Evolutionary conservation across 257 asterid genomes (phyloP).

Genomic region (Nicotiana otophora): DNA sequence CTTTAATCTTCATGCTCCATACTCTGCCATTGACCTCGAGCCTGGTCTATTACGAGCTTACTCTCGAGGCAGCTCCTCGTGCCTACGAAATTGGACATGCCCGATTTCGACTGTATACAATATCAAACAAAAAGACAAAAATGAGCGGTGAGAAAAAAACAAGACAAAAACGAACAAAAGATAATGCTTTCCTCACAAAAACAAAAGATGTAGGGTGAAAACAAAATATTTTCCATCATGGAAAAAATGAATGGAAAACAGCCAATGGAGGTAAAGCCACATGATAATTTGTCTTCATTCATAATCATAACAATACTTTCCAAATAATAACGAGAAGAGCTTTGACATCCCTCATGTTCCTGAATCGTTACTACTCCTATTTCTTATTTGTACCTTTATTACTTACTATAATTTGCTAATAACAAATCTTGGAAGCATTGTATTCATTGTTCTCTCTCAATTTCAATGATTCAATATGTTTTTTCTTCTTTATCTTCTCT

Average conservation of each 20-base stretch:
- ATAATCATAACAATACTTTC: neutral
- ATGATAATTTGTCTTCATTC: neutral
- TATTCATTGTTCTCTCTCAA: constrained; percentile 3
- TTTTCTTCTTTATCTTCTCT: neutral
- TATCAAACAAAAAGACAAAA: neutral
- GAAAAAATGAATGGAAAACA: neutral
- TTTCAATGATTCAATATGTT: neutral
- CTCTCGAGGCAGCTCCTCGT: no score
- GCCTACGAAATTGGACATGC: no score
- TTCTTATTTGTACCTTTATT: neutral
- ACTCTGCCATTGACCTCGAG: no score
- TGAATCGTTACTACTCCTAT: neutral
- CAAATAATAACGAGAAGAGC: neutral
- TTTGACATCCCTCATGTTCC: constrained; percentile 4
- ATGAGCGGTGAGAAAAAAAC: neutral
- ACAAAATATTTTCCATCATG: neutral
- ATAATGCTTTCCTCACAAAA: neutral
- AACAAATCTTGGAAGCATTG: constrained; percentile 8
- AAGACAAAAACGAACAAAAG: neutral
- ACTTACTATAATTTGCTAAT: neutral
- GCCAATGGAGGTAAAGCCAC: neutral
- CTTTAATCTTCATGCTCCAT: no score
- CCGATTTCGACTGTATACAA: no score
- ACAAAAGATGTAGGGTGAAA: neutral
- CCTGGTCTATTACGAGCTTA: no score